These are phyloP conservation scores for Dissophora ornata DNA, from an alignment of 192 early-diverging fungal species.

Conservation along the genomic window DNA sequence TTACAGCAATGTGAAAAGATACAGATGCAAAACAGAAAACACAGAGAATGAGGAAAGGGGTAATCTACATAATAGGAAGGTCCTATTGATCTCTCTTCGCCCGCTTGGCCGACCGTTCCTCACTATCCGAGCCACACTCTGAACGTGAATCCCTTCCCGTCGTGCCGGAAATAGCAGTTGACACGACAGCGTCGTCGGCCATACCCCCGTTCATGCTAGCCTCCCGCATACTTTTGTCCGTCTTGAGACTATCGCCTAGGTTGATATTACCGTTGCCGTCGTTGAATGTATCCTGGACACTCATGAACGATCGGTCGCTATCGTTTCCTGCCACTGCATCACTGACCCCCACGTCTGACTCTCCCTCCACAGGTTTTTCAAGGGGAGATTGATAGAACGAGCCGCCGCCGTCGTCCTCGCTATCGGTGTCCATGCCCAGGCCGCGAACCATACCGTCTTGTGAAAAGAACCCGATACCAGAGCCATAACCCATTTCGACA, in stretches of 20 bases:
- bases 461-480: constrained; percentile 52
- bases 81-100: constrained; percentile 1
- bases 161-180: constrained; percentile 1
- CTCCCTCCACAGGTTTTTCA: too few species aligned
- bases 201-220: constrained; percentile 6
- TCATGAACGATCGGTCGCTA: constrained; percentile 48
- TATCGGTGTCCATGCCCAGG: constrained; percentile 44
- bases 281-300: constrained; percentile 35
- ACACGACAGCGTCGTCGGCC: not conserved
- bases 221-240: constrained; percentile 8
- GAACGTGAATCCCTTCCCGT: not conserved
- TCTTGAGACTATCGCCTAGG: not conserved
- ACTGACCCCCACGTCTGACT: too few species aligned
- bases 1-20: too few species aligned
- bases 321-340: constrained; percentile 26
- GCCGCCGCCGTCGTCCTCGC: constrained; percentile 10
- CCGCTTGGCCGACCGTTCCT: constrained; percentile 17
- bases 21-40: too few species aligned
- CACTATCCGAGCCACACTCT: constrained; percentile 9
- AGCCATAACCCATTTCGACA: constrained; percentile 10
- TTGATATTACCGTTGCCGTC: not conserved
- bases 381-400: not conserved
- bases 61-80: not conserved
- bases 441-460: constrained; percentile 52
- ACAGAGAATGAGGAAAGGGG: not conserved